A percentile compares a stretch with the other conserved stretches of the same genome.
Conservation (phyloP, 768 basidiomycete genomes). For the Imleria badia region DNA sequence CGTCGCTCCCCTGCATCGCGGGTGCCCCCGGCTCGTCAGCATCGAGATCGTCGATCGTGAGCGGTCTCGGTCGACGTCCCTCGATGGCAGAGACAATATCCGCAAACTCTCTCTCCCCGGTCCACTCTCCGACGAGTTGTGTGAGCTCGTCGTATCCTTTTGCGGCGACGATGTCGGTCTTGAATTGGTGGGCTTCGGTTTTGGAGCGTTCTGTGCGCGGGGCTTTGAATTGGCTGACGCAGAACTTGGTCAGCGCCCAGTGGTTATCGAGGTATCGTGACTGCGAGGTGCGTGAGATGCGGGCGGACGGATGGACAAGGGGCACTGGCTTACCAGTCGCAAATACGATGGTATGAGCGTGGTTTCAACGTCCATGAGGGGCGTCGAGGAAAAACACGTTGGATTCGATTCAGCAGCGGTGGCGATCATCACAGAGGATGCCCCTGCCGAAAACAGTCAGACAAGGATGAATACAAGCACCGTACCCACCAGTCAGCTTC, state of each 20-base stretch:
- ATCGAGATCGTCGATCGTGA: conserved; percentile 11
- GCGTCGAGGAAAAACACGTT: conserved; percentile 73
- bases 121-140: conserved; percentile 51
- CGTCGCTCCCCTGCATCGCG: not conserved
- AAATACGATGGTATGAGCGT: conserved; percentile 73
- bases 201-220: conserved; percentile 56
- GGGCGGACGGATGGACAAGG: not conserved
- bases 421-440: conserved; percentile 94
- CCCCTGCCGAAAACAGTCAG: conserved; percentile 45
- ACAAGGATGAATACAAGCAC: not conserved
- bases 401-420: conserved; percentile 93
- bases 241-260: conserved; percentile 87
- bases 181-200: conserved; percentile 54
- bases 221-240: conserved; percentile 79
- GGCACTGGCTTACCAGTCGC: conserved; percentile 52
- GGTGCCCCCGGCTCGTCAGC: not conserved
- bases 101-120: conserved; percentile 61
- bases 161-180: conserved; percentile 53
- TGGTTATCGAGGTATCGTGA: conserved; percentile 74
- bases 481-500: conserved; percentile 62
- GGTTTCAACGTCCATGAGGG: conserved; percentile 65
- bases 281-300: conserved; percentile 38
- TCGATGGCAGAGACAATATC: conserved; percentile 52
- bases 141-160: conserved; percentile 61
- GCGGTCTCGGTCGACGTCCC: conserved; percentile 22